Evolutionary conservation across 1,139 yeast species (phyloP).

Genomic region (Ashbya aceris): DNA sequence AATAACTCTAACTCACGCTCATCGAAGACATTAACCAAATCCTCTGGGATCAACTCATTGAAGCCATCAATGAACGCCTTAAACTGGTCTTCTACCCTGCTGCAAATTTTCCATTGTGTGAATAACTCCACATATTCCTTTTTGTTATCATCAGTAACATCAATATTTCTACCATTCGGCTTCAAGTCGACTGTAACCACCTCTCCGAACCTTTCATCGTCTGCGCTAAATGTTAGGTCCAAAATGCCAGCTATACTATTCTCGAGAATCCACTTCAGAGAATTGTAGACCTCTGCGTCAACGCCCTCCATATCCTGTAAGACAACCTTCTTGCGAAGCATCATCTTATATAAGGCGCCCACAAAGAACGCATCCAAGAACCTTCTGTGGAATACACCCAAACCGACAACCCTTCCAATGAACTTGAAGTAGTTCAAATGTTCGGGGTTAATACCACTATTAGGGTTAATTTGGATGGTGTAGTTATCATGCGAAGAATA

Average conservation of each 20-base stretch:
- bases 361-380: slow-evolving; percentile 96
- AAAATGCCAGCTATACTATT: slow-evolving; percentile 82
- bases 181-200: slow-evolving; percentile 83
- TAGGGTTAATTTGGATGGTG: slow-evolving; percentile 94
- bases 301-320: slow-evolving; percentile 98
- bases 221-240: slow-evolving; percentile 87
- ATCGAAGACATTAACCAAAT: slow-evolving; percentile 89
- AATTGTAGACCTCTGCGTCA: slow-evolving; percentile 91
- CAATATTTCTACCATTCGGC: slow-evolving; percentile 78
- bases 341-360: slow-evolving; percentile 96
- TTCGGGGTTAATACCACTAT: slow-evolving; percentile 96
- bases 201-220: slow-evolving; percentile 95
- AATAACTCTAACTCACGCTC: slow-evolving; percentile 93
- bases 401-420: slow-evolving; percentile 95
- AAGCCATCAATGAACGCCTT: slow-evolving; percentile 95
- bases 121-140: slow-evolving; percentile 91
- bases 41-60: slow-evolving; percentile 95
- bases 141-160: slow-evolving; percentile 89
- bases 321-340: slow-evolving; percentile 88
- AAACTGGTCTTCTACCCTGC: slow-evolving; percentile 91
- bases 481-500: slow-evolving; percentile 97
- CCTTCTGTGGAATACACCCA: slow-evolving; percentile 96
- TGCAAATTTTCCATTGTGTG: slow-evolving; percentile 92
- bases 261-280: slow-evolving; percentile 90
- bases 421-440: slow-evolving; percentile 96